Base-by-base conservation (phyloP, 2,329 filamentous ascomycete genomes). In the Helotiales sp. region DNA sequence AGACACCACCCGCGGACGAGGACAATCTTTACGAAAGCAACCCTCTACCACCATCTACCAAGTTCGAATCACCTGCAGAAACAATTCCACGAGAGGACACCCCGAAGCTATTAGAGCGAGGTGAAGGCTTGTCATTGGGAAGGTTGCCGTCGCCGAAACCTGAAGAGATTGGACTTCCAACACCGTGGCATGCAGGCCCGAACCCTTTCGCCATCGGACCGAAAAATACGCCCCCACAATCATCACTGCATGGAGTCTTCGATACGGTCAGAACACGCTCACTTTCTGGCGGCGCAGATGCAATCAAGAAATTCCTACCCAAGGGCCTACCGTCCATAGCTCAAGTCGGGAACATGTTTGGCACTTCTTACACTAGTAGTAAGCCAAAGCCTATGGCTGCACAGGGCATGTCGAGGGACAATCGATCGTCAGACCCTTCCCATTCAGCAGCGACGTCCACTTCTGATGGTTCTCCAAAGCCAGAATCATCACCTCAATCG, bases 281-380 rank as follows among this genome's bases (percentile, higher is more conserved):
- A 17, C 76, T 78, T 15, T 86, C 84, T 1, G 77, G 77, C 2
- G 80, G 84, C 13, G 76, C 81, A 31, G 83, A 86, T 54, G 80
- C 82, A 5, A 68, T 87, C 25, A 84, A 78, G 68, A 81, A 76
- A 62, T 69, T 87, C 42, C 50, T 72, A 9, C 81, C 81, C 42
- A 83, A 80, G 59, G 82, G 78, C 0, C 68, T 86, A 8, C 82
- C 83, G 1, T 85, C 82, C 5, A 69, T 71, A 63, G 52, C 60
- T 24, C 67, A 65, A 51, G 64, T 64, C 47, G 65, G 68, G 48
- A 66, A 69, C 54, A 56, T 68, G n/a, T 68, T 70, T 60, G 63
- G 60, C 13, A 58, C 64, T 19, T 67, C 69, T 53, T 63, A 30
- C 51, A 57, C 52, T 22, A 51, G 46, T 29, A 56, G 55, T 15